phyloP scores from a whole-genome alignment of 345 rosid genomes.

The Citrus reticulata region DNA sequence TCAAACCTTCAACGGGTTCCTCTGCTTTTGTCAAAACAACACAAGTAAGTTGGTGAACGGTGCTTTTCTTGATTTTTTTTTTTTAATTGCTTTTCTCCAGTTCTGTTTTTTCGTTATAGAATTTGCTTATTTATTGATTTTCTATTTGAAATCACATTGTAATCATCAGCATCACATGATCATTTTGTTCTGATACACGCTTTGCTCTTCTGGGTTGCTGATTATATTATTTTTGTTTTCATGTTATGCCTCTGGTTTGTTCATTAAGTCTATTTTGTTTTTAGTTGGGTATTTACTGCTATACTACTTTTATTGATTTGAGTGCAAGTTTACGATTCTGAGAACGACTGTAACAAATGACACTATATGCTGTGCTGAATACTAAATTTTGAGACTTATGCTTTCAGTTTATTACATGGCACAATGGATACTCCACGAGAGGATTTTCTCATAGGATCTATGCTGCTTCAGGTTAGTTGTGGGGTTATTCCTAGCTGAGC shows the following conservation, averaged over 20 bases:
- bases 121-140: background rate
- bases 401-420: slow-evolving; percentile 51
- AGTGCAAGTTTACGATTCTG: background rate
- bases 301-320: background rate
- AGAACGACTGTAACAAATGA: background rate
- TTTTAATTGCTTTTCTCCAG: background rate
- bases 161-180: background rate
- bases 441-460: slow-evolving; percentile 40
- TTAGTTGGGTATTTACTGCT: background rate
- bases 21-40: slow-evolving; percentile 30
- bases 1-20: slow-evolving; percentile 51
- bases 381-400: slow-evolving; percentile 15
- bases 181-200: background rate
- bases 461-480: slow-evolving; percentile 58
- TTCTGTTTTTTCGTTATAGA: background rate
- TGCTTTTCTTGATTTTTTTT: background rate
- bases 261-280: background rate
- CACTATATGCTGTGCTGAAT: background rate
- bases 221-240: background rate
- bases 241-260: background rate
- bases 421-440: slow-evolving; percentile 24
- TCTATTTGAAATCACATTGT: background rate
- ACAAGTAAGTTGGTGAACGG: slow-evolving; percentile 22
- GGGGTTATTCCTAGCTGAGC: background rate
- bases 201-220: background rate